Base-by-base conservation (phyloP, 108 stramenopile species). In the Discostella stelligeroides region DNA sequence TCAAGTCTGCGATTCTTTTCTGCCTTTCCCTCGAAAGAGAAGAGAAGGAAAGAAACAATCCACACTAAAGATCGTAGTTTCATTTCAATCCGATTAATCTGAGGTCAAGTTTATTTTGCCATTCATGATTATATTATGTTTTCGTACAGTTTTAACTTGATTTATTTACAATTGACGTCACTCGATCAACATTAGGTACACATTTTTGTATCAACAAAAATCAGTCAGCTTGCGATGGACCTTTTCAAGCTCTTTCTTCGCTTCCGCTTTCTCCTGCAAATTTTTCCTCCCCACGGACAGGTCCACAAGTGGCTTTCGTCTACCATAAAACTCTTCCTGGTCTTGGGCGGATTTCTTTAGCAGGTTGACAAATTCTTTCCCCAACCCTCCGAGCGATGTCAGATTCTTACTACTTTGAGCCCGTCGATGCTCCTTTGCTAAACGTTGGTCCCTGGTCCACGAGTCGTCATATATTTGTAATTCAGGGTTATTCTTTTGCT, bases 161-260 rank as follows among this genome's bases (percentile, higher is more conserved):
- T 0, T 23, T 14, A 17, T 23, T 18, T 18, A 49, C 48, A 49
- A 49, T 49, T 49, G 18, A 49, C 23, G n/a, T 49, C 8, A 4
- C 15, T 17, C 46, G 17, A 47, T 47, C 46, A 15, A 8, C 15
- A 47, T 17, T 9, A 15, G 10, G 7, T 47, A 50, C 20, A 24
- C 49, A 50, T 18, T 18, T 8, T 24, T 50, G 23, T 24, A 23
- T 53, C 51, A 62, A n/a, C 61, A 62, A 4, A 62, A 27, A 7
- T 62, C 61, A 24, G 61, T 43, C 27, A 62, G 42, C 34, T 62
- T 62, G 61, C 27, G 15, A n/a, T 62, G 61, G 28, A 62, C 21
- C 42, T 62, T 62, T 17, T 62, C 27, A 27, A 62, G 61, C 40
- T 62, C 61, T 47, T 11, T 20, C 42, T 62, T 62, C 39, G 61